A percentile compares a stretch with the other conserved stretches of the same genome.
Evolutionary conservation across 2,329 filamentous ascomycete genomes (phyloP).

Genomic region (Sporothrix schenckii): DNA sequence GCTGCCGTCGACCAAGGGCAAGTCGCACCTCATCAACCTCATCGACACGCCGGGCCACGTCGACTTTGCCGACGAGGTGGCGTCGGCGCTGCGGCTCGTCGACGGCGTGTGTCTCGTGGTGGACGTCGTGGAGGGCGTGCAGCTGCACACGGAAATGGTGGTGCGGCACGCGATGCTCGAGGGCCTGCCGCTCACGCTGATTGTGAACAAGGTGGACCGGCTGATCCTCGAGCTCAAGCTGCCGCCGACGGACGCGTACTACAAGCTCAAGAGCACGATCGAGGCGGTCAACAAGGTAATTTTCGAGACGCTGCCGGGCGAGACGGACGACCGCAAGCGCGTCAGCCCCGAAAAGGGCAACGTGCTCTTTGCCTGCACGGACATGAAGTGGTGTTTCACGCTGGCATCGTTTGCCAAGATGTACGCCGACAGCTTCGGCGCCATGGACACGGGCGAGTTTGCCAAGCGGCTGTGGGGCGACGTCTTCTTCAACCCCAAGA

Average conservation of each 20-base stretch:
- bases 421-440: conserved; percentile 87
- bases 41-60: conserved; percentile 96
- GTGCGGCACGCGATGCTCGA: conserved; percentile 94
- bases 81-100: conserved; percentile 79
- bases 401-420: conserved; percentile 92
- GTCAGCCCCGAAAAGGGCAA: conserved; percentile 96
- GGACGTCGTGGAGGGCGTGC: conserved; percentile 98
- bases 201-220: conserved; percentile 97
- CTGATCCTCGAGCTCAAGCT: conserved; percentile 92
- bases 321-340: conserved; percentile 74
- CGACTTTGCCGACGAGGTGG: conserved; percentile 97
- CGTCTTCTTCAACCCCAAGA: conserved; percentile 90
- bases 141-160: conserved; percentile 94
- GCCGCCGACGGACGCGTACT: conserved; percentile 93
- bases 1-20: conserved; percentile 82
- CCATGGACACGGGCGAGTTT: conserved; percentile 81
- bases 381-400: conserved; percentile 96
- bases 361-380: conserved; percentile 92
- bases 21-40: conserved; percentile 93
- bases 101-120: conserved; percentile 93
- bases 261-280: conserved; percentile 98
- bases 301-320: conserved; percentile 79
- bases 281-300: conserved; percentile 98
- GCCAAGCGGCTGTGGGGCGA: conserved; percentile 89
- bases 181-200: conserved; percentile 81